Base-by-base conservation (phyloP, 1,139 yeast genomes). In the Diutina catenulata region DNA sequence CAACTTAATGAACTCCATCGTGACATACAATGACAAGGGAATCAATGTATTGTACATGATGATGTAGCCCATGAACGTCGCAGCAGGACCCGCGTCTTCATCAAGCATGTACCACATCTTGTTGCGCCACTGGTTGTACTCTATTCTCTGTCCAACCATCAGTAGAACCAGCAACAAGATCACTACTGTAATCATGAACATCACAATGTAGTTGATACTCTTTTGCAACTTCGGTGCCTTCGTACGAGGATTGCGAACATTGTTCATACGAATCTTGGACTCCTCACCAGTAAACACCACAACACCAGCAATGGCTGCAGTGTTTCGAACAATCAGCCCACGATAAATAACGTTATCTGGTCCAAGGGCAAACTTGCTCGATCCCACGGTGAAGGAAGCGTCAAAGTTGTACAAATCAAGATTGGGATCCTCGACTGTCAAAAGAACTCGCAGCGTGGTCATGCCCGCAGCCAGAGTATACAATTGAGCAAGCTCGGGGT, bases 21-120 rank as follows among this genome's bases (percentile, higher is more conserved):
- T 87, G 23, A 91, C 98, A 52, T 93, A 93, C 33, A 93, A 72
- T 0, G 98, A 91, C 28, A 91, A 65, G 0, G 98, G 98, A 53
- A 93, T 93, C 61, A 93, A 69, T 0, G 98, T 91, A 52, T 91
- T 91, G 63, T 80, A 91, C 97, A 93, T 88, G 62, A 93, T 91
- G 46, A 93, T 80, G 55, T 82, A 93, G 2, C 97, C 88, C 95
- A 91, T 87, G 37, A 91, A 68, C 1, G 94, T 84, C 2, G 95
- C 82, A 1, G 94, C 93, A 10, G 75, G 73, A n/a, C 95, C 94
- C 0, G 79, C 95, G 49, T 83, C 93, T 48, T 74, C 66, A 3
- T 71, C 74, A 38, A 60, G 60, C 20, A 87, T 57, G 52, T 87
- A 93, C 97, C 97, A 88, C 13, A 76, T 73, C 43, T 59, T 64